phyloP scores from a whole-genome alignment of 2,329 filamentous ascomycete genomes.

The Purpureocillium takamizusanense region DNA sequence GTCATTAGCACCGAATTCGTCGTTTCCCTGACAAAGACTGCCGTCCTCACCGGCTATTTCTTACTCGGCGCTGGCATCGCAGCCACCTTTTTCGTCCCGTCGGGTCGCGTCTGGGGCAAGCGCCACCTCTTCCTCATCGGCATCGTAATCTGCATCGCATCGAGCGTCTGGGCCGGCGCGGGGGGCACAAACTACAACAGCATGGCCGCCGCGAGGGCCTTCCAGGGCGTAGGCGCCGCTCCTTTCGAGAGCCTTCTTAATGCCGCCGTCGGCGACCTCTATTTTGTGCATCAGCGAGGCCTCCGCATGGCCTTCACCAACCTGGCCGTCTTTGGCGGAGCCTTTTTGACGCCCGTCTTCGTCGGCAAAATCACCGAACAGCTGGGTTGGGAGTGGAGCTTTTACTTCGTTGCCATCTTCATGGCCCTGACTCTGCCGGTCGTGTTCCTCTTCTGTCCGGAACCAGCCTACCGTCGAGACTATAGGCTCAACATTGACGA shows the following conservation, averaged over 20 bases:
- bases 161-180: constrained; percentile 70
- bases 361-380: constrained; percentile 74
- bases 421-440: constrained; percentile 59
- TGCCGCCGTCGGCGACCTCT: constrained; percentile 80
- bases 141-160: constrained; percentile 61
- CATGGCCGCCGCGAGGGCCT: constrained; percentile 67
- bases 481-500: constrained; percentile 49
- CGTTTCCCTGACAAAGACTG: constrained; percentile 63
- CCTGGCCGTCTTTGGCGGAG: constrained; percentile 46
- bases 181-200: constrained; percentile 59
- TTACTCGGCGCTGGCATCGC: constrained; percentile 74
- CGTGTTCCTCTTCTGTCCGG: constrained; percentile 72
- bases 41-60: constrained; percentile 79
- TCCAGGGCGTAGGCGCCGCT: constrained; percentile 79
- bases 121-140: constrained; percentile 79
- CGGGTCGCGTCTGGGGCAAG: constrained; percentile 86
- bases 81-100: constrained; percentile 79
- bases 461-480: constrained; percentile 69
- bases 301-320: constrained; percentile 76
- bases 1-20: constrained; percentile 61
- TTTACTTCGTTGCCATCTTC: constrained; percentile 84
- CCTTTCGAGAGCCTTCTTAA: constrained; percentile 89
- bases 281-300: constrained; percentile 78
- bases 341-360: constrained; percentile 71
- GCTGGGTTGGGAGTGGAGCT: constrained; percentile 80